Evolutionary conservation across 208 protist genomes (phyloP).

Genomic region (Giardia muris): DNA sequence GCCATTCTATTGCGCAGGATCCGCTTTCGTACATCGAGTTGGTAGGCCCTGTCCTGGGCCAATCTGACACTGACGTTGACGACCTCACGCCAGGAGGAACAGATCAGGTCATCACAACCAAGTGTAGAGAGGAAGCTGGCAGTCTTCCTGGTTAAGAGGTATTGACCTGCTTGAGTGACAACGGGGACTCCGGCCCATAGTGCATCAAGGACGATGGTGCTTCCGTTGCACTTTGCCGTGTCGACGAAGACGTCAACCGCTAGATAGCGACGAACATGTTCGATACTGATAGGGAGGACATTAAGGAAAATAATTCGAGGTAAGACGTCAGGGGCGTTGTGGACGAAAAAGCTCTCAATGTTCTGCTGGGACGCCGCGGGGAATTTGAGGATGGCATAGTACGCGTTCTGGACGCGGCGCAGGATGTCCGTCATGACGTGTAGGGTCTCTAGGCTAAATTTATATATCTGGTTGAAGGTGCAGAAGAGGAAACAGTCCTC

Average conservation of each 20-base stretch:
- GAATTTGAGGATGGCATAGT: neutral
- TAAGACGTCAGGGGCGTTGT: neutral
- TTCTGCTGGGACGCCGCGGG: neutral
- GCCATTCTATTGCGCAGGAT: neutral
- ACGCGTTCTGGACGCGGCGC: neutral
- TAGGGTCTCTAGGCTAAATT: neutral
- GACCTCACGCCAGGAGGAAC: neutral
- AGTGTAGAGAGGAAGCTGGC: neutral
- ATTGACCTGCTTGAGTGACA: neutral
- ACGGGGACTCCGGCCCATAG: neutral
- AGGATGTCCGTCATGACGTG: neutral
- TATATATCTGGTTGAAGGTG: neutral
- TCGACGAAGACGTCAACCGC: neutral
- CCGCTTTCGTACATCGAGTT: neutral
- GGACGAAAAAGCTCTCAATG: neutral
- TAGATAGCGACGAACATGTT: neutral
- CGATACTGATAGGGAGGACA: neutral
- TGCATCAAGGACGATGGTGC: neutral
- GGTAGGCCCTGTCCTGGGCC: neutral
- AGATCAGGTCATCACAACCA: neutral
- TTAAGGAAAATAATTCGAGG: neutral
- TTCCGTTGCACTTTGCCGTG: neutral
- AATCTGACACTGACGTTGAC: neutral
- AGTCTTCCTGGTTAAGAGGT: neutral
- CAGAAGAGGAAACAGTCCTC: neutral